Evolutionary conservation across 176 grass and related monocot genomes (phyloP).

Genomic region (Aegilops speltoides): DNA sequence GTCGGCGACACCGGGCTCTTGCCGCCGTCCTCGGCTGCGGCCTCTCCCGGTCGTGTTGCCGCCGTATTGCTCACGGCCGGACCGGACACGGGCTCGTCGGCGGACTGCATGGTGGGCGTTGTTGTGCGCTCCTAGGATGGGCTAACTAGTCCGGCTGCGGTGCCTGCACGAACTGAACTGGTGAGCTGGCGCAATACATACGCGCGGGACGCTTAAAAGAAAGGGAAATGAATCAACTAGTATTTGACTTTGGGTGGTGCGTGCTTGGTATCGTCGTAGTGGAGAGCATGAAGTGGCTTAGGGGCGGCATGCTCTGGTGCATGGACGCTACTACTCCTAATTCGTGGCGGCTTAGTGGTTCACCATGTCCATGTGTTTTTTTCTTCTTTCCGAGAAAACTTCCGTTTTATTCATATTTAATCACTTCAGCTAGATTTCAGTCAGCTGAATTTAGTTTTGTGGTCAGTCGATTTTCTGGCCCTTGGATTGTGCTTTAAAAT

Average conservation of each 20-base stretch:
- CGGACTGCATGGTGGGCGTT: conserved; percentile 26
- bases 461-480: no score
- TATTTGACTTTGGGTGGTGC: conserved; percentile 30
- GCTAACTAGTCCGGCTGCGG: not conserved
- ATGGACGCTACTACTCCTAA: conserved; percentile 1
- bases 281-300: conserved; percentile 40
- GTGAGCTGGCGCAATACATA: not conserved
- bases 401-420: no score
- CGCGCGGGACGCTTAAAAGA: conserved; percentile 28
- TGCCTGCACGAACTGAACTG: not conserved
- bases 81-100: not conserved
- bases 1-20: conserved; percentile 40
- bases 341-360: conserved; percentile 45
- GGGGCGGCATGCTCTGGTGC: conserved; percentile 2
- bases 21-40: not conserved
- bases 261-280: conserved; percentile 8
- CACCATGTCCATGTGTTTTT: conserved; percentile 25
- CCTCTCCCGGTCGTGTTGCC: not conserved
- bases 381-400: no score
- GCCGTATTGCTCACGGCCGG: not conserved
- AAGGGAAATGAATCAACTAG: not conserved
- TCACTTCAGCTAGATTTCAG: no score
- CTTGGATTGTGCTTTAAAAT: no score
- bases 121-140: not conserved
- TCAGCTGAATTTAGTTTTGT: no score